These are phyloP conservation scores for Persicaria tinctoria DNA, from an alignment of 148 eudicot genomes.

Conservation along the genomic window DNA sequence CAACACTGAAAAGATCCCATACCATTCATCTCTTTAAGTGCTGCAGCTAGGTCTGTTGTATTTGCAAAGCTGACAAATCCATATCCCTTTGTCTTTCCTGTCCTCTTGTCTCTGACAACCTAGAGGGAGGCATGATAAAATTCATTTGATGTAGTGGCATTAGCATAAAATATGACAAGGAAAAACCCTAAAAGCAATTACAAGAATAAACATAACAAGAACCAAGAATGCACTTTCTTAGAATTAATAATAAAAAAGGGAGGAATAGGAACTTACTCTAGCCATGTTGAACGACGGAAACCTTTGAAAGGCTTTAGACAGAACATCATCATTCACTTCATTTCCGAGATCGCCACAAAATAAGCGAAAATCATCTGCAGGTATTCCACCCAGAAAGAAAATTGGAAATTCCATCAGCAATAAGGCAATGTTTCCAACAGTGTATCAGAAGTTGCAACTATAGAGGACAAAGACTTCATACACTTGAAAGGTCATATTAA, in stretches of 20 bases:
- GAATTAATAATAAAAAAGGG: not conserved
- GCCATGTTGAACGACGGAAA: constrained; percentile 93
- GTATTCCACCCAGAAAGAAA: not conserved
- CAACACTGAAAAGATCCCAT: constrained; percentile 8
- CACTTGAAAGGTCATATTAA: not conserved
- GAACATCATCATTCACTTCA: constrained; percentile 95
- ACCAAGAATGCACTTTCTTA: not conserved
- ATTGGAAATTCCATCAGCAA: not conserved
- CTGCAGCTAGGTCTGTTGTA: constrained; percentile 68
- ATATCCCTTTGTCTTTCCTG: constrained; percentile 88
- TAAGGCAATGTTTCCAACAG: not conserved
- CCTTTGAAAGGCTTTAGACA: constrained; percentile 80
- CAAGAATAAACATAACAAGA: not conserved
- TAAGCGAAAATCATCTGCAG: constrained; percentile 78
- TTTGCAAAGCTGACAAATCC: constrained; percentile 91
- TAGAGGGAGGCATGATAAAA: constrained; percentile 14
- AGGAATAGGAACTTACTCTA: constrained; percentile 42
- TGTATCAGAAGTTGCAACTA: not conserved
- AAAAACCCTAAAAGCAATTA: not conserved
- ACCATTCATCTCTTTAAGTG: constrained; percentile 94
- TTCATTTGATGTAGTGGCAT: not conserved
- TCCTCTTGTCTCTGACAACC: constrained; percentile 93
- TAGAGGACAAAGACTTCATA: not conserved
- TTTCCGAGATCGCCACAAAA: constrained; percentile 97
- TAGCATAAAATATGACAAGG: not conserved